Base-by-base conservation (phyloP, 2,329 filamentous ascomycete species). In the Elsinoe fawcettii region DNA sequence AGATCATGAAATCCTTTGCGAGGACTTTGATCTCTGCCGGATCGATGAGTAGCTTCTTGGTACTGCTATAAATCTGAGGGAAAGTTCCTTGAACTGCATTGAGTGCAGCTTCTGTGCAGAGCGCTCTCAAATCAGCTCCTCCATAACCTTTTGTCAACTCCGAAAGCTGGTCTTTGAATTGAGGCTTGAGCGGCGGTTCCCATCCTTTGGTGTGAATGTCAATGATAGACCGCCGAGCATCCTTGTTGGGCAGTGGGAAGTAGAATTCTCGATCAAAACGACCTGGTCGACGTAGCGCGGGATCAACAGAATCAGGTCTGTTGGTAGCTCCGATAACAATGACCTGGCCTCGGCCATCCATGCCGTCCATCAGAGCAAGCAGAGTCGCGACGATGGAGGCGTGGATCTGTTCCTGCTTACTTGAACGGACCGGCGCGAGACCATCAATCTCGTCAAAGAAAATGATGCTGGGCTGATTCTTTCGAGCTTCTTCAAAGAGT, bases 381-480 rank as follows among this genome's bases (percentile, higher is more conserved):
- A 96, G 75, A 1, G 91, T 96, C 1, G 91, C 95, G 12, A 96
- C 92, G 62, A 99, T 99, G 1, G 92, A 97, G 5, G 93, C 90
- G 72, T 99, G 93, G 59, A 97, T 97, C 73, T 99, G 93, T 69
- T 99, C 93, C 73, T 97, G 92, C 71, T 97, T 97, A 73, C 92
- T 96, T 11, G 93, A 97, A 65, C 93, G 83, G 32, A 97, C 93
- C 54, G 93, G 95, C 2, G 93, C 93, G 62, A 99, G 79, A 57
- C 93, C 93, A 73, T 99, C 93, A 64, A 99, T 99, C 71, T 99
- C 93, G 70, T 99, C 93, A 65, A 99, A 97, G 76, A 99, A 99
- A 70, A 99, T 99, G 72, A 99, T 99, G 70, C 92, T 97, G 0
- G 93, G 93, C 67, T 99, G 93, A 1, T 87, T 97, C 70, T 90